A percentile compares a stretch with the other conserved stretches of the same genome.
phyloP scores from a whole-genome alignment of 345 rosid species.

The Litchi chinensis region DNA sequence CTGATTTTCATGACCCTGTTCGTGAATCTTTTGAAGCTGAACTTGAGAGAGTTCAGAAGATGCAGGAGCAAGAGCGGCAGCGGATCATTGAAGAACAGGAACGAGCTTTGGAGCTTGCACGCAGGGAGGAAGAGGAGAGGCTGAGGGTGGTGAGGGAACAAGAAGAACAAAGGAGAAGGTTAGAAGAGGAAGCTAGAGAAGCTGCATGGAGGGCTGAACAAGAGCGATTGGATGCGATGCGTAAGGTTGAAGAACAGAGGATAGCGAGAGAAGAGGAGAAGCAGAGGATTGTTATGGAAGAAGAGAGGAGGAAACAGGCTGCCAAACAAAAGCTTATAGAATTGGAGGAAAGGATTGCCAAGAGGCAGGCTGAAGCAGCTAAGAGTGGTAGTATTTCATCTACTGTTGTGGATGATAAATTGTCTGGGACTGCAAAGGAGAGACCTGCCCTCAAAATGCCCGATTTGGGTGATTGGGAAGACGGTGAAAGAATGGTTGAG shows the following conservation, averaged over 20 bases:
- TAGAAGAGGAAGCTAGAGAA: conserved; percentile 90
- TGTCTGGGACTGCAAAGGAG: conserved; percentile 44
- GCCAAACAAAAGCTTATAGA: conserved; percentile 95
- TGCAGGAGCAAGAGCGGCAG: conserved; percentile 91
- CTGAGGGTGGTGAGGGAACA: conserved; percentile 73
- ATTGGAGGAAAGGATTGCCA: conserved; percentile 91
- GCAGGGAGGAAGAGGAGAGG: conserved; percentile 90
- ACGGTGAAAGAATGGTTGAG: conserved; percentile 87
- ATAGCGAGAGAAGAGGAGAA: conserved; percentile 94
- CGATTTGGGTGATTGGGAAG: conserved; percentile 86
- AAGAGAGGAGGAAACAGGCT: conserved; percentile 95
- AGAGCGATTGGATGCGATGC: conserved; percentile 71
- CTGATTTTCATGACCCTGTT: conserved; percentile 89
- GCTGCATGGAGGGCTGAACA: conserved; percentile 91
- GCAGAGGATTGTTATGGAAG: conserved; percentile 72
- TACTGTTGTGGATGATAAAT: conserved; percentile 51
- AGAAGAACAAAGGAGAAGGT: conserved; percentile 68
- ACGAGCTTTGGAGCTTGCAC: conserved; percentile 77
- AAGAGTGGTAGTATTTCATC: conserved; percentile 50
- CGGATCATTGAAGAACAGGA: conserved; percentile 80
- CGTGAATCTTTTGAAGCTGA: conserved; percentile 99
- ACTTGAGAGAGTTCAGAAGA: conserved; percentile 93
- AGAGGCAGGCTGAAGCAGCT: conserved; percentile 66
- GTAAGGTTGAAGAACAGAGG: conserved; percentile 79
- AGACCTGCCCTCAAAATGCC: conserved; percentile 42